Conservation (phyloP, 73 alveolate species). For the Tetrahymena thermophila region DNA sequence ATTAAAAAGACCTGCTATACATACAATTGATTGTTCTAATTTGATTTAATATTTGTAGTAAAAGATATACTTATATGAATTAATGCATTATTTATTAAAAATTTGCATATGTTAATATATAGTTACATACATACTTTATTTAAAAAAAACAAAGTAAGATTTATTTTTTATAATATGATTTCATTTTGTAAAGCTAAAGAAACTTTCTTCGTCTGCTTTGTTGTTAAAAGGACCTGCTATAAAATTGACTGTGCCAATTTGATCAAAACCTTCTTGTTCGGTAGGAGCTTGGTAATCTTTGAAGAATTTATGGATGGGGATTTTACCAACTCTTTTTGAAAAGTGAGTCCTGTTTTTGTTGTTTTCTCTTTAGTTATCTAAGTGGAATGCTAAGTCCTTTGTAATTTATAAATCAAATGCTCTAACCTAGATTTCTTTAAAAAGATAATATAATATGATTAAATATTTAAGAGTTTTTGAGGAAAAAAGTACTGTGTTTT, state of each 20-base stretch:
- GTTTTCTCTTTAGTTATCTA: conserved; percentile 74
- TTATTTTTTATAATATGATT: background rate
- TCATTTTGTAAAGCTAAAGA: conserved; percentile 55
- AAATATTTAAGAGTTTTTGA: background rate
- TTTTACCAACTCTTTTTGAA: conserved; percentile 74
- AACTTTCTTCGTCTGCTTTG: conserved; percentile 81
- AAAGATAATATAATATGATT: background rate
- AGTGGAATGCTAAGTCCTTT: conserved; percentile 84
- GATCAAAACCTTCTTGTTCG: conserved; percentile 76
- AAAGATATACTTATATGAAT: too few relatives aligned
- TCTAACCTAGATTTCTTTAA: conserved; percentile 71
- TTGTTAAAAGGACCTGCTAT: conserved; percentile 94
- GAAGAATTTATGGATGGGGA: conserved; percentile 86
- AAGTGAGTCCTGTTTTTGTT: conserved; percentile 82
- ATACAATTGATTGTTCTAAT: conserved; percentile 65
- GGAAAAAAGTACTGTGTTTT: conserved; percentile 15
- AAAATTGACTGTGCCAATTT: conserved; percentile 68
- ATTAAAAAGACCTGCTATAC: conserved; percentile 95
- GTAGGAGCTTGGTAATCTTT: conserved; percentile 81
- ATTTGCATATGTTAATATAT: too few relatives aligned
- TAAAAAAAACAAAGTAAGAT: too few relatives aligned
- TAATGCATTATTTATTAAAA: too few relatives aligned
- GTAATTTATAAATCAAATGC: conserved; percentile 72
- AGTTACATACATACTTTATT: too few relatives aligned
- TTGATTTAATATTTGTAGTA: too few relatives aligned